phyloP scores from a whole-genome alignment of 2,329 filamentous ascomycete genomes.

The Fusarium pseudocircinatum region DNA sequence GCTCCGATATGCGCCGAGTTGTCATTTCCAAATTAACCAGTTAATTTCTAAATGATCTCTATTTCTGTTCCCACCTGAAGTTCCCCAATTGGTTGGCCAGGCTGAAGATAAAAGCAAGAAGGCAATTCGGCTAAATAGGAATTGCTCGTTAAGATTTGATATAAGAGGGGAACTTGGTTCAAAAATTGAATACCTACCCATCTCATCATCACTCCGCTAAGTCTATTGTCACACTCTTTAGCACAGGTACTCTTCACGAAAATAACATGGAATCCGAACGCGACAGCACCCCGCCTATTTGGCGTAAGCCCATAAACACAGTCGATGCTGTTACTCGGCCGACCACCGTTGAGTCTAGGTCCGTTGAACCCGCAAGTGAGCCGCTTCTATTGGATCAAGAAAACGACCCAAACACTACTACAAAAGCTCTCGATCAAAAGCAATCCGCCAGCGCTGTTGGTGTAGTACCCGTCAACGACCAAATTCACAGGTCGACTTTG shows the following conservation, averaged over 20 bases:
- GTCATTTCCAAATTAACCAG: background rate
- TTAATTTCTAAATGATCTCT: background rate
- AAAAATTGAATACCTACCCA: background rate
- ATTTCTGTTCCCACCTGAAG: background rate
- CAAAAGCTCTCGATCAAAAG: background rate
- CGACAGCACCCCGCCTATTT: background rate
- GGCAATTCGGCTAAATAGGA: too few species aligned
- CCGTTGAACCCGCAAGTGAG: background rate
- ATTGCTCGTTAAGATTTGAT: too few species aligned
- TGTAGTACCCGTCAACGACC: background rate
- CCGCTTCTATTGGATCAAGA: background rate
- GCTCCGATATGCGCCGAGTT: background rate
- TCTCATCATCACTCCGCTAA: background rate
- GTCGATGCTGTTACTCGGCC: background rate
- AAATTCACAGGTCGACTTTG: background rate
- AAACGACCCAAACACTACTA: background rate
- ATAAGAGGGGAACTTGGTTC: too few species aligned
- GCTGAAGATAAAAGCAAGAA: background rate
- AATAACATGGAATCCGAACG: background rate
- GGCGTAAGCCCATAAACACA: background rate
- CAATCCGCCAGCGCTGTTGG: background rate
- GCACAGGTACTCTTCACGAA: background rate
- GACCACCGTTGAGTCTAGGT: background rate
- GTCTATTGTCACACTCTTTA: background rate
- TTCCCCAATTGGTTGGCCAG: background rate